Percentiles rank a stretch among this genome's conserved stretches.
Evolutionary conservation across 176 grass and related monocot genomes (phyloP).

Genomic region (Hyparrhenia diplandra): DNA sequence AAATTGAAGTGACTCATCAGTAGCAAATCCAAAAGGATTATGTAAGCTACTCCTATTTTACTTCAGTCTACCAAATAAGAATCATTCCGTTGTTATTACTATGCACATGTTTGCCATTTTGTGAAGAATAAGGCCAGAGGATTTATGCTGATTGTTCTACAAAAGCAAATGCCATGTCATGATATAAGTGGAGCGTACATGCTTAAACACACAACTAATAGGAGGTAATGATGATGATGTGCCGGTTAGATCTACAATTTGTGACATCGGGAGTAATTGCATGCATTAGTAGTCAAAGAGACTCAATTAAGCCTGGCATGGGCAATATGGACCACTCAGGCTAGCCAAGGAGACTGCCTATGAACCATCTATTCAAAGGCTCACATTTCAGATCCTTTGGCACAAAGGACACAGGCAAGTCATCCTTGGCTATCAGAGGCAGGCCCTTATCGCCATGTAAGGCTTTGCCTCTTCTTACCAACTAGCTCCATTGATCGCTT

Average conservation of each 20-base stretch:
- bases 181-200: neutral
- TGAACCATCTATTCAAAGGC: slow-evolving; percentile 7
- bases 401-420: slow-evolving; percentile 21
- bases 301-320: slow-evolving; percentile 16
- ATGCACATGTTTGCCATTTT: neutral
- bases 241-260: neutral
- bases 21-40: neutral
- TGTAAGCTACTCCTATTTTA: neutral
- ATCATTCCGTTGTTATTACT: neutral
- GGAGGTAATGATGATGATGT: neutral
- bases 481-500: neutral
- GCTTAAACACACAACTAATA: neutral
- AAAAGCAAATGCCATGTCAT: neutral
- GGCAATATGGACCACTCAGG: slow-evolving; percentile 12
- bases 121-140: neutral
- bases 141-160: neutral
- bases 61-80: neutral
- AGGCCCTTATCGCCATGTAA: slow-evolving; percentile 16
- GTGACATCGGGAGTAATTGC: neutral
- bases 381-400: neutral
- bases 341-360: slow-evolving; percentile 49
- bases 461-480: neutral
- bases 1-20: neutral
- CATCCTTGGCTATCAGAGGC: slow-evolving; percentile 30
- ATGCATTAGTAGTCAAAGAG: neutral